Percentiles rank a stretch among this genome's conserved stretches.
Evolutionary conservation across 1,139 yeast genomes (phyloP).

Genomic region (Nadsonia starkeyi-henricii): DNA sequence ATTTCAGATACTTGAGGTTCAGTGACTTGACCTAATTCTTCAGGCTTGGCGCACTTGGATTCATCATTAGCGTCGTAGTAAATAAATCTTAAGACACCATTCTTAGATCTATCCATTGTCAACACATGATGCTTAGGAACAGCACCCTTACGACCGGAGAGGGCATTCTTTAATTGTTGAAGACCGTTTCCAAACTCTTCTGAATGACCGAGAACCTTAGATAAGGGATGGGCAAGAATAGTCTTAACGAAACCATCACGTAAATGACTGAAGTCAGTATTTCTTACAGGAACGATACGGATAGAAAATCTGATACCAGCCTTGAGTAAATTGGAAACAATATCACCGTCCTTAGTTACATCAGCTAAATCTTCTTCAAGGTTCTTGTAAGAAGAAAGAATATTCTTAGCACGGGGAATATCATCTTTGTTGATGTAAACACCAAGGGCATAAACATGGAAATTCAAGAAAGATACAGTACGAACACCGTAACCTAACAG

Average conservation of each 20-base stretch:
- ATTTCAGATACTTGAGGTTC: conserved; percentile 36
- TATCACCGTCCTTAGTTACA: conserved; percentile 35
- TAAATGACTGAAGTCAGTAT: conserved; percentile 79
- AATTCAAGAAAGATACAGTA: conserved; percentile 64
- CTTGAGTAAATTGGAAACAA: conserved; percentile 44
- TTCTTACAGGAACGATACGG: conserved; percentile 72
- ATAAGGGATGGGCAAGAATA: conserved; percentile 39
- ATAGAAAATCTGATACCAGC: conserved; percentile 52
- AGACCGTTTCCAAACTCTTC: conserved; percentile 24
- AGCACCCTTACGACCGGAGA: conserved; percentile 23
- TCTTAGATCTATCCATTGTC: conserved; percentile 32
- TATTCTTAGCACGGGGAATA: conserved; percentile 29
- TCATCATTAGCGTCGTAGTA: conserved; percentile 26
- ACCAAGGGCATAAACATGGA: conserved; percentile 81
- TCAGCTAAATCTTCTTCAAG: conserved; percentile 19
- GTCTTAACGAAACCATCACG: conserved; percentile 82
- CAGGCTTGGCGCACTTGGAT: conserved; percentile 21
- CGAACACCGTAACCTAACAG: conserved; percentile 72
- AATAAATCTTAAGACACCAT: conserved; percentile 34
- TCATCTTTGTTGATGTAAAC: conserved; percentile 58
- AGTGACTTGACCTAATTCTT: conserved; percentile 23
- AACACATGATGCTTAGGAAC: conserved; percentile 48
- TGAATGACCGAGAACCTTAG: conserved; percentile 17
- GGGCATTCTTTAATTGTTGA: conserved; percentile 22
- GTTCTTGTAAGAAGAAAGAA: conserved; percentile 31